Evolutionary conservation across 208 protist genomes (phyloP), one percentile per base, ranked within the genome.

Genomic region (Zelonia costaricensis): DNA sequence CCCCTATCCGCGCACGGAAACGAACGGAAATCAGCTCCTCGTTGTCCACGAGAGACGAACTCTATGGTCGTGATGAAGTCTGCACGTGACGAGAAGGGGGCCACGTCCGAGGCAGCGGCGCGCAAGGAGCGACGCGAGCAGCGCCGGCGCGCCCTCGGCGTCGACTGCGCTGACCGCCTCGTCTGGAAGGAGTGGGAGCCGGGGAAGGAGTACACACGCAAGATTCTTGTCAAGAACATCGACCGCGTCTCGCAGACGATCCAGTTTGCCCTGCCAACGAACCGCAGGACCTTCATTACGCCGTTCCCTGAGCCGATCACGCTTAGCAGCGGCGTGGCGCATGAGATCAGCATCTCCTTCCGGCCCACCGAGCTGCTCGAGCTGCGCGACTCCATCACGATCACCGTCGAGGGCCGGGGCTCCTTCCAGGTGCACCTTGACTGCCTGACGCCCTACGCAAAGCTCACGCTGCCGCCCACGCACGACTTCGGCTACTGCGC

Each of bases 401-500:
- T 98, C 20, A 62, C 62, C 8, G 81, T 94, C 13, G 73, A 88
- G 35, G 84, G 76, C 7, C 69, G 79, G 0, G 95, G 95, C 23
- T 74, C 82, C 30, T 97, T 96, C 38, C 53, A 68, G 22, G 75
- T 98, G 23, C 53, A 70, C 1, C 63, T 98, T 2, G 89, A 93
- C 39, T 88, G 86, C 35, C 60, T 88, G 27, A 77, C 87, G n/a
- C 93, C 95, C 6, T 86, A 76, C 49, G 76, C 80, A 0, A 70
- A 76, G 47, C 40, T 96, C 46, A 40, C 58, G 27, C 62, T 93
- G 27, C 67, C 84, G 2, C 44, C 77, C 23, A 67, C 40, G 28
- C 80, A 96, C 64, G 92, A 98, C 74, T 97, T 98, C 74, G 82
- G 78, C 42, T 91, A 94, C 62, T 90, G 88, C 46, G 76, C 92